phyloP scores from a whole-genome alignment of 2,329 filamentous ascomycete genomes.

The Talaromyces sp. region DNA sequence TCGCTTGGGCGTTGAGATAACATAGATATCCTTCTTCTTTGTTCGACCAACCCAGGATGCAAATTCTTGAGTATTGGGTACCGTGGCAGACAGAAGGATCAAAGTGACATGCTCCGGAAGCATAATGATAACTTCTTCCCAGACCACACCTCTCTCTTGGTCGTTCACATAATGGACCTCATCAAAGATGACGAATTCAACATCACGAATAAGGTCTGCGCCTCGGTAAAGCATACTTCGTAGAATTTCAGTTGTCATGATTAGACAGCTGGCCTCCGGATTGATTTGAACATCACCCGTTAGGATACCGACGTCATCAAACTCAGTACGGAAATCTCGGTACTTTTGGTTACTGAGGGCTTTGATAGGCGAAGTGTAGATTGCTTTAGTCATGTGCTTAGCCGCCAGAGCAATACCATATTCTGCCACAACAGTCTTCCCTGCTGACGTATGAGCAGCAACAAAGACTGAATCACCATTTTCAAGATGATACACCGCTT shows the following conservation, averaged over 20 bases:
- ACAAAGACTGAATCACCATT: slow-evolving; percentile 97
- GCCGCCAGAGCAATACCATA: slow-evolving; percentile 95
- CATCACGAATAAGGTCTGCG: slow-evolving; percentile 92
- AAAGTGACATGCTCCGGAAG: slow-evolving; percentile 94
- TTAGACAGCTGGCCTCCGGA: slow-evolving; percentile 93
- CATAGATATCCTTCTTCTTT: slow-evolving; percentile 98
- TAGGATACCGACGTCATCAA: slow-evolving; percentile 94
- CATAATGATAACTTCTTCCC: slow-evolving; percentile 99
- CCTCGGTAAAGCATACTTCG: slow-evolving; percentile 97
- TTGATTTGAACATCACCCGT: slow-evolving; percentile 98
- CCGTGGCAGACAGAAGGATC: slow-evolving; percentile 91
- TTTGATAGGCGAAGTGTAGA: slow-evolving; percentile 98
- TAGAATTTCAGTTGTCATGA: slow-evolving; percentile 98
- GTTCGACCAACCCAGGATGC: slow-evolving; percentile 97
- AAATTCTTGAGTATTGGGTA: slow-evolving; percentile 96
- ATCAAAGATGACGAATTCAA: slow-evolving; percentile 98
- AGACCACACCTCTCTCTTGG: slow-evolving; percentile 91
- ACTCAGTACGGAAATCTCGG: slow-evolving; percentile 84
- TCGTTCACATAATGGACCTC: slow-evolving; percentile 99
- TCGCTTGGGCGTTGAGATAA: slow-evolving; percentile 94
- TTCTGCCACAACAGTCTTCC: slow-evolving; percentile 97
- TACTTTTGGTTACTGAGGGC: slow-evolving; percentile 99
- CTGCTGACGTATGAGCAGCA: slow-evolving; percentile 94
- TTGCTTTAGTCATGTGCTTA: slow-evolving; percentile 99
- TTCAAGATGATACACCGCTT: slow-evolving; percentile 96